These are phyloP conservation scores for Hypericum androsaemum DNA, from an alignment of 345 rosid species.

Conservation along the genomic window DNA sequence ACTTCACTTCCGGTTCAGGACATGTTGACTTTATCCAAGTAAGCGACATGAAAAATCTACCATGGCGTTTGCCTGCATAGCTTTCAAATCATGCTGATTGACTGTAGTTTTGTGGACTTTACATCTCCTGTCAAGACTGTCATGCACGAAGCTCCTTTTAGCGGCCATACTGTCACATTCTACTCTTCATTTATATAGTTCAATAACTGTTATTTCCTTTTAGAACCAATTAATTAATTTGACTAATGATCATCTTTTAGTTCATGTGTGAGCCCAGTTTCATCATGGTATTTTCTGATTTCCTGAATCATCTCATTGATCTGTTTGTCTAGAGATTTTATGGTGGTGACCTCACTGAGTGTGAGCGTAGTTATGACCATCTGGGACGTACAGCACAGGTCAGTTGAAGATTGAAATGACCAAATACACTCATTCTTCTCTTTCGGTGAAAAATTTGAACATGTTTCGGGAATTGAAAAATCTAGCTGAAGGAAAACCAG, in stretches of 20 bases:
- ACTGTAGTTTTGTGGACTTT: too few species aligned
- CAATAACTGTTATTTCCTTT: too few species aligned
- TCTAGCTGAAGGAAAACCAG: too few species aligned
- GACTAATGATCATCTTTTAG: too few species aligned
- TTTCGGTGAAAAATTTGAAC: background rate
- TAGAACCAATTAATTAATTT: too few species aligned
- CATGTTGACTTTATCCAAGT: slow-evolving; percentile 64
- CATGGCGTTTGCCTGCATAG: background rate
- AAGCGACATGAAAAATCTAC: slow-evolving; percentile 12
- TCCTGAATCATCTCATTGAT: slow-evolving; percentile 3
- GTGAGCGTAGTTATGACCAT: slow-evolving; percentile 77
- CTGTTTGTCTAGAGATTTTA: slow-evolving; percentile 50
- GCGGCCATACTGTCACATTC: background rate
- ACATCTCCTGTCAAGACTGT: background rate
- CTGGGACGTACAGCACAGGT: slow-evolving; percentile 94
- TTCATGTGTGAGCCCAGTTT: too few species aligned
- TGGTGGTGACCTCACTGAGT: slow-evolving; percentile 62
- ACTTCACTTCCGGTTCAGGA: slow-evolving; percentile 57
- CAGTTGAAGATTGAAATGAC: slow-evolving; percentile 5
- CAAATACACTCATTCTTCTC: background rate
- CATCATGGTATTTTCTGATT: background rate
- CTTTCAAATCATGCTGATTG: too few species aligned
- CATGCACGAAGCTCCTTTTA: background rate
- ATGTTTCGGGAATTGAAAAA: background rate
- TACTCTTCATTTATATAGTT: too few species aligned